Evolutionary conservation across 805 yeast genomes (phyloP), one percentile per base, ranked within the genome.

Genomic region (Teunomyces gatunensis): DNA sequence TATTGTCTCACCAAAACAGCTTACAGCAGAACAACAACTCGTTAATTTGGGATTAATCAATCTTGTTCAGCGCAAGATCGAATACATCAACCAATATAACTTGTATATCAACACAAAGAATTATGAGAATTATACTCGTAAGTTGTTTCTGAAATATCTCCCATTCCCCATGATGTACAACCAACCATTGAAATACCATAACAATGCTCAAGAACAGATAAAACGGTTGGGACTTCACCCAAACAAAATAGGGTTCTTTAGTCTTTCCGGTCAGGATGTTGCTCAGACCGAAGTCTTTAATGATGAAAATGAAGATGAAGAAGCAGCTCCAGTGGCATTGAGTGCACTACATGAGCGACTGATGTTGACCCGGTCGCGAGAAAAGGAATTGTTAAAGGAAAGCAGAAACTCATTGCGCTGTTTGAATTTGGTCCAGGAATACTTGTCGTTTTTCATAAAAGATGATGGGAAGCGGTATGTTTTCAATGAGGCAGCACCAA

Each of bases 131-230:
- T 83, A 75, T 54, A 79, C 89, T 3, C 71, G 88, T 50, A 76
- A 77, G 18, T 55, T 77, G 13, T 84, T 84, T 58, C 68, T 73
- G 39, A 54, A 67, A 3, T 74, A 79, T 47, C 63, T 85, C 15
- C 85, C 87, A 5, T 86, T 85, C 67, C 92, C 91, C 7, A 75
- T 84, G 78, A 87, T 85, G 77, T 85, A 85, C 59, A 79, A 79
- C 50, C 81, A 84, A 18, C 90, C 91, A 1, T 52, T 80, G 33
- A 68, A 65, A 36, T 70, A 72, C 47, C 73, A 73, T 54, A 58
- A 62, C 44, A 47, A 52, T 35, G 78, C 78, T 0, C 65, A 67
- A 47, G 64, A 61, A 15, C 67, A 63, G 49, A 67, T 68, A 10
- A 53, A 59, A 40, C 39, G 56, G 12, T 50, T 67, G 5, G 76